Conservation (phyloP, 306 rosid species). For the Cucumis cinereus region DNA sequence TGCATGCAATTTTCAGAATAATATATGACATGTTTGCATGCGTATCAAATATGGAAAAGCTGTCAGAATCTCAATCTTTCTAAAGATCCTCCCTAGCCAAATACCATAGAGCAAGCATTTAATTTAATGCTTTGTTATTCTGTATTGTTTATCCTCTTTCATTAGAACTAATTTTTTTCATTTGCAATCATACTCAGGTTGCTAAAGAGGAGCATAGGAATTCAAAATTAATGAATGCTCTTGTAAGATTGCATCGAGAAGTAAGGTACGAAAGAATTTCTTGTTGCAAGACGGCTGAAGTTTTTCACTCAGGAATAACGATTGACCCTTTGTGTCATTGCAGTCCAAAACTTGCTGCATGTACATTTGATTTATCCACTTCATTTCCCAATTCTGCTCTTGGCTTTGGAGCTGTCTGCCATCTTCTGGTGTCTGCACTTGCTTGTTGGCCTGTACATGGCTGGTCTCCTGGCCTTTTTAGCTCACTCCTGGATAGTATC, state of each 20-base stretch:
- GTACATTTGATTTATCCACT: conserved; percentile 67
- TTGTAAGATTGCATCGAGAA: conserved; percentile 81
- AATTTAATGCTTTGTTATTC: neutral
- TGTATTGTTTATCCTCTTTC: neutral
- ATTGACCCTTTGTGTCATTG: conserved; percentile 24
- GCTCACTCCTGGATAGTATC: conserved; percentile 65
- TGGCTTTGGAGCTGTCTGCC: conserved; percentile 95
- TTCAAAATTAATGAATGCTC: conserved; percentile 84
- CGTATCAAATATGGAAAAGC: neutral
- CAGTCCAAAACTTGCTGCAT: conserved; percentile 94
- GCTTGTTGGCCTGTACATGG: conserved; percentile 95
- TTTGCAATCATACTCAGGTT: conserved; percentile 38
- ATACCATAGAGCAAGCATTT: neutral
- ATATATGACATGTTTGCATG: neutral
- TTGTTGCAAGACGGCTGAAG: neutral
- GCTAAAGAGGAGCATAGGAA: conserved; percentile 87
- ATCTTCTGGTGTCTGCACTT: conserved; percentile 70
- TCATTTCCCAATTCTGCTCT: conserved; percentile 74
- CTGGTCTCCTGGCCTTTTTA: conserved; percentile 93
- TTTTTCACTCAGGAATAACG: conserved; percentile 14
- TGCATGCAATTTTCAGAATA: neutral
- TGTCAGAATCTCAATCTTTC: neutral
- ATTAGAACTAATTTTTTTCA: conserved; percentile 18
- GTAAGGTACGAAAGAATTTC: conserved; percentile 48
- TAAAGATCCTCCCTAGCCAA: neutral